Evolutionary conservation across 2,329 filamentous ascomycete species (phyloP), one percentile per base, ranked within the genome.

Genomic region (Venturia pyrina): DNA sequence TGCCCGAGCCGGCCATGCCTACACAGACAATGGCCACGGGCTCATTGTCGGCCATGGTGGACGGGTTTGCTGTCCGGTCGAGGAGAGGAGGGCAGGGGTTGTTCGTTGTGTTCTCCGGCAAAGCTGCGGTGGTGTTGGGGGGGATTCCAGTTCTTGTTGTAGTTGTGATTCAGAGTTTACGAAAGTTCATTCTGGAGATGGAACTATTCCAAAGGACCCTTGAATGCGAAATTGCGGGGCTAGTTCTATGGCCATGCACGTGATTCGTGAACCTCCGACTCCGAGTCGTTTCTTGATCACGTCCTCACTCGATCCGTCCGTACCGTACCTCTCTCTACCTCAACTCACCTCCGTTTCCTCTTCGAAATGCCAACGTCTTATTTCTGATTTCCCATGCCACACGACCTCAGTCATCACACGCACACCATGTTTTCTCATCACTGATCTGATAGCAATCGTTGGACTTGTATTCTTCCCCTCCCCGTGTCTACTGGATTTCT

Each of bases 1-100:
- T 99, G 73, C 95, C 95, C 19, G 92, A 96, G 72, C 95, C 93
- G 72, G 95, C 95, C 93, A 98, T 98, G 81, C 95, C 95, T 62
- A 99, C 88, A 77, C 93, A 97, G 72, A 98, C 92, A 67, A 99
- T 88, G 68, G 90, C 86, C 59, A 91, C 87, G 50, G 91, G 90
- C 68, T 63, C 66, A 19, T 59, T 59, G 32, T 37, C 53, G 32
- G 53, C 53, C 53, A 59, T 59, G 28, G 17, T 59, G 53, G 28
- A 15, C 5, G 53, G 15, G 13, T 37, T 19, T 37, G 15, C 32
- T 34, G 15, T 11, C 19, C 1, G 15, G 8, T n/a, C 15, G 13
- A n/a, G 6, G 40, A 37, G 5, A 28, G 53, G n/a, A 34, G 21
- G 28, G 50, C 4, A 32, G 28, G n/a, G 5, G 13, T 19, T 6